A percentile compares a stretch with the other conserved stretches of the same genome.
phyloP scores from a whole-genome alignment of 2,329 filamentous ascomycete genomes.

The Cryoendolithus antarcticus region DNA sequence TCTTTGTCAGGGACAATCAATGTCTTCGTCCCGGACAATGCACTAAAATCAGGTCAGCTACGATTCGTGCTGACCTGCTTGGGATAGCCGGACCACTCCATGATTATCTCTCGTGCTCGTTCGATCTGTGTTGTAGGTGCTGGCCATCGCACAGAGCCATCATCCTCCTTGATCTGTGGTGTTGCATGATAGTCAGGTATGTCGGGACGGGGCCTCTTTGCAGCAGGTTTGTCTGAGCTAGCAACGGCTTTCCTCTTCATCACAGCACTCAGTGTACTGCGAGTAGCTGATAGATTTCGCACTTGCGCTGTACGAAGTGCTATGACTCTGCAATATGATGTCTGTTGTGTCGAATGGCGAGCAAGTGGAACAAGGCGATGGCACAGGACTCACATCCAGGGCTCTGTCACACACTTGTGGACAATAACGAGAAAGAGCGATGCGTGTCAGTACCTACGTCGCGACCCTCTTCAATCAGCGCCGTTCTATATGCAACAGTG shows the following conservation, averaged over 20 bases:
- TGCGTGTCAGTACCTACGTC: no score
- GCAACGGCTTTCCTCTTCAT: constrained; percentile 18
- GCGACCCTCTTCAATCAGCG: no score
- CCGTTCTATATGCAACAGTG: no score
- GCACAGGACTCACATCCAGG: no score
- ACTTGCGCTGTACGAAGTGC: no score
- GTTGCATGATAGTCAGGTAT: constrained; percentile 36
- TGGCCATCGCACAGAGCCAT: constrained; percentile 47
- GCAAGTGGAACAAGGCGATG: no score
- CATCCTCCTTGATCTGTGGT: constrained; percentile 28
- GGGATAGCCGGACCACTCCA: constrained; percentile 39
- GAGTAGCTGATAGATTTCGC: no score
- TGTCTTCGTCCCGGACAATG: constrained; percentile 36
- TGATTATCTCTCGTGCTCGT: constrained; percentile 43
- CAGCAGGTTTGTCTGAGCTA: constrained; percentile 6
- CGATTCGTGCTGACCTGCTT: neutral
- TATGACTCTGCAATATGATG: no score
- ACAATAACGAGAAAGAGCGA: no score
- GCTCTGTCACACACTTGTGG: no score
- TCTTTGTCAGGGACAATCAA: constrained; percentile 59
- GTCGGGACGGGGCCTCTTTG: constrained; percentile 19
- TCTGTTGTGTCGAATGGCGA: no score
- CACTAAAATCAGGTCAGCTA: constrained; percentile 29
- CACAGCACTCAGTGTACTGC: neutral
- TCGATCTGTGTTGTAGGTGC: constrained; percentile 45